Evolutionary conservation across 2,329 filamentous ascomycete species (phyloP), one percentile per base, ranked within the genome.

Genomic region (Colletotrichum spaethianum): DNA sequence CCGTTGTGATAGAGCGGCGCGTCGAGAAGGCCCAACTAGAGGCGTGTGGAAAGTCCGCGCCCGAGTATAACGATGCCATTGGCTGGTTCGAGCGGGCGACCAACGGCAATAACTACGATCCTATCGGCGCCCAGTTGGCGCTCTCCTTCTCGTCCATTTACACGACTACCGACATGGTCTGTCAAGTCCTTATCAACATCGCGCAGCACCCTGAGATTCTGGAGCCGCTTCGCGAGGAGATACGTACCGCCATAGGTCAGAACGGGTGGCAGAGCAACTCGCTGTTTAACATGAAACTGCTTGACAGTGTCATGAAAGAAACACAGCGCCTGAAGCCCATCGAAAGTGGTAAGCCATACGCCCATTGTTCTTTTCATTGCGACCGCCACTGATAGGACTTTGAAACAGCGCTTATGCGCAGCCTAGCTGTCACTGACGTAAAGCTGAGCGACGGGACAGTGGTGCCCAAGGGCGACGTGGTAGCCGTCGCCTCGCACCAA

Each of bases 291-390:
- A 75, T 86, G 46, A 81, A 80, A 67, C 75, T 83, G 4, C 73
- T 85, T 71, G 83, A 85, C 74, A 85, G 83, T 63, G 77, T 80
- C 1, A 74, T 85, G 66, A 84, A 84, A 64, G 83, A 85, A 72
- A 76, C 76, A 0, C 79, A 81, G 67, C 76, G 83, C 46, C 7
- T 50, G 20, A 50, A 50, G 46, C 46, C 46, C 20, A n/a, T 50
- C 46, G 46, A 50, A n/a, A 23, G 46, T 26, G 61, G 46, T 4
- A 31, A n/a, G n/a, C n/a, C n/a, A n/a, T n/a, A n/a, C n/a, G n/a
- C n/a, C n/a, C n/a, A n/a, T n/a, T n/a, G n/a, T n/a, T n/a, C n/a
- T n/a, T n/a, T n/a, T n/a, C n/a, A n/a, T n/a, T n/a, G n/a, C n/a
- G n/a, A n/a, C n/a, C n/a, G n/a, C n/a, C n/a, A n/a, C n/a, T n/a